A percentile compares a stretch with the other conserved stretches of the same genome.
phyloP scores from a whole-genome alignment of 768 basidiomycete species.

The Cyclocybe cylindracea region DNA sequence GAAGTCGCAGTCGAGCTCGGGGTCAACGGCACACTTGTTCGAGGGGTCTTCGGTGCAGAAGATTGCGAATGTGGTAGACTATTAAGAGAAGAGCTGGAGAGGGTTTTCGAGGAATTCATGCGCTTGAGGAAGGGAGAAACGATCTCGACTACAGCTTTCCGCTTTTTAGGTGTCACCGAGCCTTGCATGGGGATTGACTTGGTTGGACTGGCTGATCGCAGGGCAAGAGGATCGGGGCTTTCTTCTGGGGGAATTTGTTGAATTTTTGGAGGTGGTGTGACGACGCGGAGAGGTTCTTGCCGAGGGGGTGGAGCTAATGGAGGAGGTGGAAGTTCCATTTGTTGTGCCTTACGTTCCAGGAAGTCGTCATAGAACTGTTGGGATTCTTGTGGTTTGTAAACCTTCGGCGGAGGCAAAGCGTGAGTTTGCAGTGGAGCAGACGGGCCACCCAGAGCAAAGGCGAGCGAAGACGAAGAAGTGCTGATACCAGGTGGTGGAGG shows the following conservation, averaged over 20 bases:
- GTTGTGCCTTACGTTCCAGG: constrained; percentile 53
- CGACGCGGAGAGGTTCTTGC: constrained; percentile 8
- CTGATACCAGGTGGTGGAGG: constrained; percentile 67
- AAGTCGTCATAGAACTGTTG: constrained; percentile 67
- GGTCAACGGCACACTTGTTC: constrained; percentile 23
- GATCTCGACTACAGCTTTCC: constrained; percentile 61
- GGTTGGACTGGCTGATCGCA: constrained; percentile 30
- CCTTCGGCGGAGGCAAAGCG: constrained; percentile 20
- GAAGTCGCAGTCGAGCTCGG: constrained; percentile 29
- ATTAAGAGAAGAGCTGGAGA: constrained; percentile 11
- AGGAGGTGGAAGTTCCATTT: constrained; percentile 31
- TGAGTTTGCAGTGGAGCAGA: constrained; percentile 13
- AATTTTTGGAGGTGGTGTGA: constrained; percentile 21
- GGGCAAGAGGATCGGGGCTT: constrained; percentile 60
- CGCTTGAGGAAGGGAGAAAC: constrained; percentile 70
- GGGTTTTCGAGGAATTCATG: constrained; percentile 31
- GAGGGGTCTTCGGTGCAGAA: constrained; percentile 15
- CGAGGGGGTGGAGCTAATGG: constrained; percentile 18
- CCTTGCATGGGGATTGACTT: constrained; percentile 13
- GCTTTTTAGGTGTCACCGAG: constrained; percentile 64
- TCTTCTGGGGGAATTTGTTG: constrained; percentile 26
- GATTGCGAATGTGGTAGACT: constrained; percentile 1
- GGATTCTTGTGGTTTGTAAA: constrained; percentile 60
- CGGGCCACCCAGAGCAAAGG: constrained; percentile 60
- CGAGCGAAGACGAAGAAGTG: constrained; percentile 73